Conservation (phyloP, 495 filamentous ascomycete species). For the Viridothelium virens region DNA sequence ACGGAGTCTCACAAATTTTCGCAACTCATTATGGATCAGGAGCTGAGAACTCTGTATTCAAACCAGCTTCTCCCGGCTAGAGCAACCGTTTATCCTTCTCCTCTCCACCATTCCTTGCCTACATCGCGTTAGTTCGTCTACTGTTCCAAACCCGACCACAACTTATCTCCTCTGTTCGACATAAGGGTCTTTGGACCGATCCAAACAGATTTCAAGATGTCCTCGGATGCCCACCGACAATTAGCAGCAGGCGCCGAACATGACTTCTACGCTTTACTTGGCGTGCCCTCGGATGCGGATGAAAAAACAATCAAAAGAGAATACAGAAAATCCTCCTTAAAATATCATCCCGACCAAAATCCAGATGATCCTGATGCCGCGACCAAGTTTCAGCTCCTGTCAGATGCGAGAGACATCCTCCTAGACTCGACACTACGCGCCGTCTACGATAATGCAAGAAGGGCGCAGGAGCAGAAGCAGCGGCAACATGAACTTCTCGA, state of each 20-base stretch:
- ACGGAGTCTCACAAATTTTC: too few relatives aligned
- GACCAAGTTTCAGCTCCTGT: conserved; percentile 67
- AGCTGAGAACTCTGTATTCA: too few relatives aligned
- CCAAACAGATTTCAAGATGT: background rate
- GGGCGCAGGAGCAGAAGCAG: conserved; percentile 53
- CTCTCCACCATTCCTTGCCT: too few relatives aligned
- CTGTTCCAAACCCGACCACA: too few relatives aligned
- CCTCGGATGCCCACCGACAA: conserved; percentile 1
- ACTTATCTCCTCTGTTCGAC: too few relatives aligned
- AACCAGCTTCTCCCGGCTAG: too few relatives aligned
- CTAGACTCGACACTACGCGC: conserved; percentile 52
- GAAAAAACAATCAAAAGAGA: conserved; percentile 72
- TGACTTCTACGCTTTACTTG: conserved; percentile 81
- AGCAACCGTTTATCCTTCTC: too few relatives aligned
- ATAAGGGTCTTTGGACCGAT: background rate
- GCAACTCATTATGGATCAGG: too few relatives aligned
- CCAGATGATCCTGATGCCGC: conserved; percentile 50
- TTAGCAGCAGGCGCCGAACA: conserved; percentile 4
- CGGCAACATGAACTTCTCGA: conserved; percentile 59
- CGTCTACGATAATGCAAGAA: conserved; percentile 63
- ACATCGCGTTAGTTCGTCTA: too few relatives aligned
- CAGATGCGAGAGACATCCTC: conserved; percentile 65
- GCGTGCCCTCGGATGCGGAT: conserved; percentile 53
- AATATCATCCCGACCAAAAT: conserved; percentile 84
- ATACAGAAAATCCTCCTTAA: conserved; percentile 80